Conservation (phyloP, 169 alveolate genomes). For the Cryptosporidium sp. region DNA sequence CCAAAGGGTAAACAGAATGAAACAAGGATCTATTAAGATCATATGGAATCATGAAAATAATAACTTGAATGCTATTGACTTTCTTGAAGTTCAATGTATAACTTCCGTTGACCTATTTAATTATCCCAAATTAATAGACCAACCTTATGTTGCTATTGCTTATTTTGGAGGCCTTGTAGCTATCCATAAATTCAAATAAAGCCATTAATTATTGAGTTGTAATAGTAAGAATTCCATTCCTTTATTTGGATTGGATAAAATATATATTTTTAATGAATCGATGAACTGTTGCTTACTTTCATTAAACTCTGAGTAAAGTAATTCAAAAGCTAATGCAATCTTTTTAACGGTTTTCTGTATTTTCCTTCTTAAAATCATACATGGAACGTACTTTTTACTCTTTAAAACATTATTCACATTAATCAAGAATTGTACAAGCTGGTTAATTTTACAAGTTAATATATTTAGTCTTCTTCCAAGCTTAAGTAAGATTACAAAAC, state of each 20-base stretch:
- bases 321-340: constrained; percentile 29
- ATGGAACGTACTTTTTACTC: constrained; percentile 27
- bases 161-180: constrained; percentile 70
- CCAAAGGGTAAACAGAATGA: constrained; percentile 36
- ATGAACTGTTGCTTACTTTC: constrained; percentile 30
- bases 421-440: constrained; percentile 6
- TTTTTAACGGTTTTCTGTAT: constrained; percentile 27
- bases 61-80: constrained; percentile 1
- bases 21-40: not conserved
- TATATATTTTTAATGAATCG: constrained; percentile 19
- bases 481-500: constrained; percentile 38
- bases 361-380: constrained; percentile 52
- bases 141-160: constrained; percentile 56
- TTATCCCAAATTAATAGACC: constrained; percentile 51
- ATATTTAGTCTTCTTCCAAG: constrained; percentile 25
- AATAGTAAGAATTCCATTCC: constrained; percentile 9
- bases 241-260: constrained; percentile 9
- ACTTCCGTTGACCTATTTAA: constrained; percentile 37
- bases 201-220: constrained; percentile 6
- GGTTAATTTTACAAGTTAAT: constrained; percentile 9
- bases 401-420: constrained; percentile 9
- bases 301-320: constrained; percentile 23
- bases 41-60: constrained; percentile 19
- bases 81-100: constrained; percentile 58
- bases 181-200: constrained; percentile 26